Conservation (phyloP, 2,329 filamentous ascomycete genomes). For the Fusarium caatingaense region DNA sequence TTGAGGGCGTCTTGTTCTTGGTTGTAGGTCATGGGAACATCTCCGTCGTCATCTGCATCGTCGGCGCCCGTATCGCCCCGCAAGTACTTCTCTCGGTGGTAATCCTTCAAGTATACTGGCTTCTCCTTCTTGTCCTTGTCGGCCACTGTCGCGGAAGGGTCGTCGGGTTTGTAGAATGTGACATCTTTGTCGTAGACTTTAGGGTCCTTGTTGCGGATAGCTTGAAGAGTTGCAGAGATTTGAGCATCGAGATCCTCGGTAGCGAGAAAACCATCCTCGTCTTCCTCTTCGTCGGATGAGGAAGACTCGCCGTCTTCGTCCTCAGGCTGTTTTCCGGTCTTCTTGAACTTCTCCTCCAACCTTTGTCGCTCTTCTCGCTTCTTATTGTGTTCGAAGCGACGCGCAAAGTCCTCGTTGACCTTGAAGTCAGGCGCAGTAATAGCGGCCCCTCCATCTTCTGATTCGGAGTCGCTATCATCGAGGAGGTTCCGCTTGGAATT, state of each 20-base stretch:
- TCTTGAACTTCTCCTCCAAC: constrained; percentile 85
- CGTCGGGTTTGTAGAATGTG: constrained; percentile 80
- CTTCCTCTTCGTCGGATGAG: constrained; percentile 83
- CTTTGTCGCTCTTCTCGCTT: constrained; percentile 88
- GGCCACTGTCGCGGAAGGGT: constrained; percentile 49
- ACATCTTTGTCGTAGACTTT: constrained; percentile 84
- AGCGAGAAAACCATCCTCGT: constrained; percentile 88
- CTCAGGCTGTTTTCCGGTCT: constrained; percentile 55
- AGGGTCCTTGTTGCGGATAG: constrained; percentile 91
- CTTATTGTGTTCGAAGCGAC: constrained; percentile 95
- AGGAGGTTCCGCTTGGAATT: constrained; percentile 62
- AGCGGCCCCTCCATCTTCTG: constrained; percentile 56
- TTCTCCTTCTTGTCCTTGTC: constrained; percentile 75
- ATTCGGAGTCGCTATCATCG: constrained; percentile 66
- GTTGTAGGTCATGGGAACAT: constrained; percentile 76
- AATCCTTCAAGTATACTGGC: constrained; percentile 87
- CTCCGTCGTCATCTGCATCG: constrained; percentile 69
- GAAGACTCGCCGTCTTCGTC: constrained; percentile 69
- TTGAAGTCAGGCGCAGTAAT: constrained; percentile 68
- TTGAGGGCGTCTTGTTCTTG: constrained; percentile 91
- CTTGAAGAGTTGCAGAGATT: constrained; percentile 86
- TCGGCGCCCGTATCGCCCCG: constrained; percentile 72
- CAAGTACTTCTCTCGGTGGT: constrained; percentile 90
- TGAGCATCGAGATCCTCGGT: constrained; percentile 88
- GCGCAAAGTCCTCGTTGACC: constrained; percentile 91